phyloP scores from a whole-genome alignment of 2,329 filamentous ascomycete genomes.

The Tolypocladium sp. region DNA sequence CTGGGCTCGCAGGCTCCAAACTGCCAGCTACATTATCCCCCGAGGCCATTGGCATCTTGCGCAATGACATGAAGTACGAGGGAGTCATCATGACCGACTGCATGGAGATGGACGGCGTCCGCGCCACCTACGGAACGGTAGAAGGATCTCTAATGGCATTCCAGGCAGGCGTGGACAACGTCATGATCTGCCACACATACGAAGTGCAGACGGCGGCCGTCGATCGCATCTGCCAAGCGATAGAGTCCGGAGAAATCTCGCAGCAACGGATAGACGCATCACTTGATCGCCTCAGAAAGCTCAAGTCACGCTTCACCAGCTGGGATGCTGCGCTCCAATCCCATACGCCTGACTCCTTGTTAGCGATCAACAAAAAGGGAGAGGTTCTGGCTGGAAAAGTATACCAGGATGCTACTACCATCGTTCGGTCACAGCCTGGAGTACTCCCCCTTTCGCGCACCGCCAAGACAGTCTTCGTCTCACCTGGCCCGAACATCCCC shows the following conservation, averaged over 20 bases:
- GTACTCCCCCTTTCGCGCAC: conserved; percentile 8
- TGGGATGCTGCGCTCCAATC: conserved; percentile 12
- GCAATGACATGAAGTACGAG: conserved; percentile 10
- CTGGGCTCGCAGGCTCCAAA: conserved; percentile 9
- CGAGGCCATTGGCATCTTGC: conserved; percentile 12
- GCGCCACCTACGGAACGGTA: conserved; percentile 14
- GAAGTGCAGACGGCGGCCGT: conserved; percentile 13
- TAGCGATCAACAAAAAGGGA: conserved; percentile 7
- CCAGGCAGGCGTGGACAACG: conserved; percentile 15
- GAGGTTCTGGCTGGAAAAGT: conserved; percentile 8
- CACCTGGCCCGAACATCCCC: conserved; percentile 13
- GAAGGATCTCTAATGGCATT: conserved; percentile 14
- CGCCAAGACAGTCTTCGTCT: conserved; percentile 13
- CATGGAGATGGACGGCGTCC: conserved; percentile 16
- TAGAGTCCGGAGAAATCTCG: conserved; percentile 7
- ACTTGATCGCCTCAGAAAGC: conserved; percentile 6
- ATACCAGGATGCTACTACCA: conserved; percentile 10
- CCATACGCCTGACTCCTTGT: conserved; percentile 2
- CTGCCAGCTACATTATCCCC: conserved; percentile 13
- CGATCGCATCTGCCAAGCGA: conserved; percentile 13
- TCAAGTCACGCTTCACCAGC: conserved; percentile 12
- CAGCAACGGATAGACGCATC: conserved; percentile 9
- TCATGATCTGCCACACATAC: conserved; percentile 18
- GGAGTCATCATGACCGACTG: conserved; percentile 17
- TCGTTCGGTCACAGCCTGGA: conserved; percentile 9